These are phyloP conservation scores for Staphylotrichum tortipilum DNA, from an alignment of 495 filamentous ascomycete genomes.

Conservation along the genomic window DNA sequence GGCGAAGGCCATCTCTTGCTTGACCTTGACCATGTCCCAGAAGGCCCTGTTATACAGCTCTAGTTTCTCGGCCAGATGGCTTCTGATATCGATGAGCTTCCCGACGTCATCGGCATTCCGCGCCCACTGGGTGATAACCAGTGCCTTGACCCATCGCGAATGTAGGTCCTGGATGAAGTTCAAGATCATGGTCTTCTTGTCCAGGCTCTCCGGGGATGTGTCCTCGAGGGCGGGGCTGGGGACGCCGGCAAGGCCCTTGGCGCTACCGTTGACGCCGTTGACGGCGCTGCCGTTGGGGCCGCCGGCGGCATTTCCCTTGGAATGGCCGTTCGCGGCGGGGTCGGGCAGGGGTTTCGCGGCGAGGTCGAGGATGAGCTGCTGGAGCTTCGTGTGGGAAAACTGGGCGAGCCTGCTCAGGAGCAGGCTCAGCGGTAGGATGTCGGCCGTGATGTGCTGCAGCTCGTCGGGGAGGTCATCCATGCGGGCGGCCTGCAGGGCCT, in stretches of 20 bases:
- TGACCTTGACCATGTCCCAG: constrained; percentile 56
- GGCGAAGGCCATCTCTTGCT: constrained; percentile 53
- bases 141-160: constrained; percentile 70
- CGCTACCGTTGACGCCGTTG: constrained; percentile 7
- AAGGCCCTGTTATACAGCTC: constrained; percentile 47
- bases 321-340: constrained; percentile 43
- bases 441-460: constrained; percentile 67
- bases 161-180: constrained; percentile 56
- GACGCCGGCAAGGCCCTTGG: constrained; percentile 1
- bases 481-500: constrained; percentile 16
- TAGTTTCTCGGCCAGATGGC: constrained; percentile 56
- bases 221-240: constrained; percentile 32
- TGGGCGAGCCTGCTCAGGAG: constrained; percentile 71
- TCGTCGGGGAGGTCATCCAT: constrained; percentile 58
- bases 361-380: constrained; percentile 59
- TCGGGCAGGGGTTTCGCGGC: constrained; percentile 52
- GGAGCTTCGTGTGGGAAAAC: constrained; percentile 68
- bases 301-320: not conserved
- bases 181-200: constrained; percentile 71
- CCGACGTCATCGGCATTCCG: constrained; percentile 66
- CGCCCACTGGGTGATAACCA: constrained; percentile 84
- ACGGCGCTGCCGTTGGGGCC: not conserved
- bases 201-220: constrained; percentile 55
- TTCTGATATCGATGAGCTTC: constrained; percentile 74
- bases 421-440: constrained; percentile 59